These are phyloP conservation scores for Thermochaetoides dissita DNA, from an alignment of 2,329 filamentous ascomycete species.

Conservation along the genomic window DNA sequence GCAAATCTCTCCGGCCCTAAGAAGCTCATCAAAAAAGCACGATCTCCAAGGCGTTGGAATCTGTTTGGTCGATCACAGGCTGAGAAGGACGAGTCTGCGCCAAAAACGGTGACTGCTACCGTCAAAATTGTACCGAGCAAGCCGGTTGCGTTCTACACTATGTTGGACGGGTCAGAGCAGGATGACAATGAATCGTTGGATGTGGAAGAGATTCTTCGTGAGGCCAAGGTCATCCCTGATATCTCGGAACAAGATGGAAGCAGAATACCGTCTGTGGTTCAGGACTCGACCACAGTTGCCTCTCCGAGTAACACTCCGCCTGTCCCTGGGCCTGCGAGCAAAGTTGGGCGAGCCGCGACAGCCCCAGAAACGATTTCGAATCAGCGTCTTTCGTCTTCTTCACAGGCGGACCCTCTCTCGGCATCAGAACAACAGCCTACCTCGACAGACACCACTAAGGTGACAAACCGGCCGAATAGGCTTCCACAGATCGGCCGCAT, in stretches of 20 bases:
- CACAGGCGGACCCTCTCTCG: neutral
- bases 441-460: neutral
- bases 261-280: slow-evolving; percentile 8
- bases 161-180: slow-evolving; percentile 45
- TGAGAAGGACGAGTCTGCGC: slow-evolving; percentile 23
- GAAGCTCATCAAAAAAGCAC: slow-evolving; percentile 41
- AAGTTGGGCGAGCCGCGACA: neutral
- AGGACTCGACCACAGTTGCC: neutral
- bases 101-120: slow-evolving; percentile 29
- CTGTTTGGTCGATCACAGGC: slow-evolving; percentile 44
- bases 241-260: neutral
- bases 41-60: slow-evolving; percentile 49
- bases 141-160: slow-evolving; percentile 44
- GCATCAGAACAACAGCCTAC: neutral
- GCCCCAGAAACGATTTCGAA: slow-evolving; percentile 1
- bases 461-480: slow-evolving; percentile 39
- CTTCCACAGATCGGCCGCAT: slow-evolving; percentile 75
- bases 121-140: slow-evolving; percentile 37
- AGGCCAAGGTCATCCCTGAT: slow-evolving; percentile 27
- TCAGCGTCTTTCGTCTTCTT: neutral
- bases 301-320: no score
- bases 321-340: no score
- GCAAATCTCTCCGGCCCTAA: slow-evolving; percentile 23
- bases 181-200: slow-evolving; percentile 28
- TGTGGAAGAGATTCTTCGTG: slow-evolving; percentile 34